These are phyloP conservation scores for Cryptococcus sp. DNA, from an alignment of 1,284 basidiomycete species.

Conservation along the genomic window DNA sequence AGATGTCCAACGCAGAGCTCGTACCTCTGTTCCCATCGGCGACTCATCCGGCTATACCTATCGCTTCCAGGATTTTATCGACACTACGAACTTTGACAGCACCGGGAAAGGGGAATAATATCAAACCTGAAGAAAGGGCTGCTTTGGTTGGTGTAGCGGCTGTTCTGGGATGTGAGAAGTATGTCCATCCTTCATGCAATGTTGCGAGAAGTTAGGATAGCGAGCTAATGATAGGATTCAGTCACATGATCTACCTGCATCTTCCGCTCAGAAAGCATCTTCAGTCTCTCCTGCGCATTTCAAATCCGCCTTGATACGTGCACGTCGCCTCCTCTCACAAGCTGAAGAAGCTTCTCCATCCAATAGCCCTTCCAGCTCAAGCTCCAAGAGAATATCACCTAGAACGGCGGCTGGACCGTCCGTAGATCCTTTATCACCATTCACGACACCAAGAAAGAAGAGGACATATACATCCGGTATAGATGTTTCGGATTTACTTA, in stretches of 20 bases:
- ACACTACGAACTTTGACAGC: conserved; percentile 37
- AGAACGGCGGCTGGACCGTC: neutral
- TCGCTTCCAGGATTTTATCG: conserved; percentile 34
- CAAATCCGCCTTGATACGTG: conserved; percentile 23
- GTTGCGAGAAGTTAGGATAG: neutral
- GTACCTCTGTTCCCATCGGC: conserved; percentile 38
- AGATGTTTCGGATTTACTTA: conserved; percentile 25
- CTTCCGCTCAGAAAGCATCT: conserved; percentile 36
- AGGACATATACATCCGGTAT: conserved; percentile 28
- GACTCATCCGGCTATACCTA: conserved; percentile 39
- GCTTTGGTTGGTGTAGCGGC: conserved; percentile 44
- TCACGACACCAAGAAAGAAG: conserved; percentile 35
- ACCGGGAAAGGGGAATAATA: conserved; percentile 37
- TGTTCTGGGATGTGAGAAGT: conserved; percentile 44
- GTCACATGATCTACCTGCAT: conserved; percentile 30
- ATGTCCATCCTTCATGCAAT: conserved; percentile 12
- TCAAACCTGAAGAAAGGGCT: conserved; percentile 34
- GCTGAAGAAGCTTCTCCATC: neutral
- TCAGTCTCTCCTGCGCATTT: conserved; percentile 40
- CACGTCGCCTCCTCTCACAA: conserved; percentile 23
- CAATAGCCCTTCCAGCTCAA: neutral
- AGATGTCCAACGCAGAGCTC: conserved; percentile 37
- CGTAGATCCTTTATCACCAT: conserved; percentile 8
- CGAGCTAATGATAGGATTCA: conserved; percentile 25
- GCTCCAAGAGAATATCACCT: neutral